Evolutionary conservation across 1,284 basidiomycete genomes (phyloP), one percentile per base, ranked within the genome.

Genomic region (Moesziomyces sp.): DNA sequence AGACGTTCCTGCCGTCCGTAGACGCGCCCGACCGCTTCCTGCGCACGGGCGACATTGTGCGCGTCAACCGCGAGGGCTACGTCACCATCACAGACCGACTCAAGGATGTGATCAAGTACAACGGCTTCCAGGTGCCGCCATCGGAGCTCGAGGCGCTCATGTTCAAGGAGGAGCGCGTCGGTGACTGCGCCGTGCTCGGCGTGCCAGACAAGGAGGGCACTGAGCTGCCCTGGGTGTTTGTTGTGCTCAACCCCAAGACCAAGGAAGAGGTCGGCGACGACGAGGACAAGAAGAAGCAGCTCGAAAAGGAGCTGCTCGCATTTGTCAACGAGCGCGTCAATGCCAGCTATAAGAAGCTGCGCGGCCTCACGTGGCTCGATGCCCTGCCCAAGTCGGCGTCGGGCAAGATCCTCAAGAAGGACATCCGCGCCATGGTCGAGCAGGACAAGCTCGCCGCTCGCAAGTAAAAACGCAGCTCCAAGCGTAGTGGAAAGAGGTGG

Each of bases 41-140:
- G 23, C 56, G 70, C 16, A 81, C 80, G 1, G 82, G 82, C 38
- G 82, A 84, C 47, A 70, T 83, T 19, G 82, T 74, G n/a, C 64
- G 68, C 11, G 61, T 83, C 54, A 73, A 73, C 61, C 54, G 65
- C 23, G 21, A 69, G 21, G 80, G 81, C n/a, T 81, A 80, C 51
- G 59, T 84, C 23, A 75, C 63, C 40, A 78, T 84, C 52, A 77
- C 68, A 18, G 81, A 82, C 52, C 72, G 82, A 5, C 48, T 79
- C 23, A 84, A 84, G 65, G 82, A 84, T 40, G 77, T 83, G 10
- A 84, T 84, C 73, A 84, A 84, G 58, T 74, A 75, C 62, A 81
- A 82, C 46, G 82, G 82, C 4, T 84, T 82, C 65, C 82, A 84
- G 46, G 80, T 84, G 3, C 74, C 77, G 2, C 81, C 82, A 1